Percentiles rank a stretch among this genome's conserved stretches.
phyloP scores from a whole-genome alignment of 495 filamentous ascomycete species.

The Penicillium mononematosum region DNA sequence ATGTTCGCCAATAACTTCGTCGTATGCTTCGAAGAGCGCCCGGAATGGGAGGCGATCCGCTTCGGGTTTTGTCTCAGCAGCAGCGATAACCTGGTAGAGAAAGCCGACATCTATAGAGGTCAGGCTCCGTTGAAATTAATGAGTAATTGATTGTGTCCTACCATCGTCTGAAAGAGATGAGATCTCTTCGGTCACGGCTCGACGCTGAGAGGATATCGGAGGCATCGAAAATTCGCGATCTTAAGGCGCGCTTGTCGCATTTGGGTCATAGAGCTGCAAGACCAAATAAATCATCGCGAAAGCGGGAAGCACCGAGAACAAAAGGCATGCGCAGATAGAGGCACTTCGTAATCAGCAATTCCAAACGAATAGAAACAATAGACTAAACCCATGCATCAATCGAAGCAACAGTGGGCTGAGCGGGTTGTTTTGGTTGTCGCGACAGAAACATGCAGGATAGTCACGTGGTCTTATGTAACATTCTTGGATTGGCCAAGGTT shows the following conservation, averaged over 20 bases:
- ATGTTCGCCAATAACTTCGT: conserved; percentile 64
- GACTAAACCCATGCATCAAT: conserved; percentile 7
- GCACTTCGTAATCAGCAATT: conserved; percentile 19
- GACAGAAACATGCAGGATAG: conserved; percentile 28
- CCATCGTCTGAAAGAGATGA: conserved; percentile 64
- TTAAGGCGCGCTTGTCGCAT: conserved; percentile 52
- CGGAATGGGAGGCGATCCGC: conserved; percentile 66
- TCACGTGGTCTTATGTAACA: conserved; percentile 33
- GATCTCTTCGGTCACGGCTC: conserved; percentile 50
- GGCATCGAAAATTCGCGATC: conserved; percentile 59
- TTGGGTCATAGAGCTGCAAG: conserved; percentile 50
- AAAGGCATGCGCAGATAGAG: conserved; percentile 18
- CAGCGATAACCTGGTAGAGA: conserved; percentile 71
- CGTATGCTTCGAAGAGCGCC: conserved; percentile 78
- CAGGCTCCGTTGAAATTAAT: background rate
- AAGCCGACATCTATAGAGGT: conserved; percentile 66
- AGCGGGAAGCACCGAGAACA: conserved; percentile 8
- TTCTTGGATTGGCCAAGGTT: conserved; percentile 11
- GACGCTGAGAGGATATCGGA: conserved; percentile 51
- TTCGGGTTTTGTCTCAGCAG: conserved; percentile 65
- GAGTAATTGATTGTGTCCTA: conserved; percentile 20
- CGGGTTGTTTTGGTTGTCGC: conserved; percentile 34
- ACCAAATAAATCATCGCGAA: conserved; percentile 48
- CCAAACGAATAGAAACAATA: conserved; percentile 11
- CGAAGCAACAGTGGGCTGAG: background rate